Percentiles rank a stretch among this genome's conserved stretches.
phyloP scores from a whole-genome alignment of 208 protist genomes.

The Trypanosoma mega region DNA sequence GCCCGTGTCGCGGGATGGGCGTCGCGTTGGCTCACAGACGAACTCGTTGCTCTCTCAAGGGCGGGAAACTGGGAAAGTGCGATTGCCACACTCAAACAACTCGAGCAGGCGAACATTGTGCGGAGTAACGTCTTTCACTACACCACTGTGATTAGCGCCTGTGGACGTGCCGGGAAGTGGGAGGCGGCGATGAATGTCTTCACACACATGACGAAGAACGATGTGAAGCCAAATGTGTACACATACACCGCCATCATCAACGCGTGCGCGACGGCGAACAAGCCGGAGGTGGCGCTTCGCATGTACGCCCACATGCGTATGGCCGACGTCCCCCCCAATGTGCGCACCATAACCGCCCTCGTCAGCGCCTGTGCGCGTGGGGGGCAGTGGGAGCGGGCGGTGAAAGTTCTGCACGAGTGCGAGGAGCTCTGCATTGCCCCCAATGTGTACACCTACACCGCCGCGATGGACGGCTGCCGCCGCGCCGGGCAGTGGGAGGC shows the following conservation, averaged over 20 bases:
- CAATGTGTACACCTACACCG: conserved; percentile 88
- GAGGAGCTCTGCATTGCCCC: conserved; percentile 80
- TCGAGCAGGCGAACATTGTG: conserved; percentile 69
- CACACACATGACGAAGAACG: conserved; percentile 62
- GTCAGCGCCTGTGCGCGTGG: conserved; percentile 52
- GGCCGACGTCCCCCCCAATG: conserved; percentile 70
- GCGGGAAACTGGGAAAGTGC: conserved; percentile 83
- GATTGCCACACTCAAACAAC: conserved; percentile 54
- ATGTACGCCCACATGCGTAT: conserved; percentile 82
- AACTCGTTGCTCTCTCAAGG: conserved; percentile 69
- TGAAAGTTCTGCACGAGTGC: conserved; percentile 70
- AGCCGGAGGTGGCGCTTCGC: conserved; percentile 58
- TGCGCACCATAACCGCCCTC: conserved; percentile 77
- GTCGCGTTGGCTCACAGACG: conserved; percentile 84
- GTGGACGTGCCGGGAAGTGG: conserved; percentile 68
- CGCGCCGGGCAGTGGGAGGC: conserved; percentile 67
- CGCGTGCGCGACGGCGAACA: conserved; percentile 51
- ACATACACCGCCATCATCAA: conserved; percentile 83
- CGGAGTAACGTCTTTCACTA: conserved; percentile 90
- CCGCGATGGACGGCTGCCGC: conserved; percentile 86
- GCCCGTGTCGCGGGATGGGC: conserved; percentile 65
- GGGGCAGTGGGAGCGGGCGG: conserved; percentile 69
- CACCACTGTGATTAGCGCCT: conserved; percentile 82
- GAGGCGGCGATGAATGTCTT: conserved; percentile 64
- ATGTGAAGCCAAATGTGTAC: conserved; percentile 84